phyloP scores from a whole-genome alignment of 140 eudicot genomes.

The Erigeron philadelphicus region DNA sequence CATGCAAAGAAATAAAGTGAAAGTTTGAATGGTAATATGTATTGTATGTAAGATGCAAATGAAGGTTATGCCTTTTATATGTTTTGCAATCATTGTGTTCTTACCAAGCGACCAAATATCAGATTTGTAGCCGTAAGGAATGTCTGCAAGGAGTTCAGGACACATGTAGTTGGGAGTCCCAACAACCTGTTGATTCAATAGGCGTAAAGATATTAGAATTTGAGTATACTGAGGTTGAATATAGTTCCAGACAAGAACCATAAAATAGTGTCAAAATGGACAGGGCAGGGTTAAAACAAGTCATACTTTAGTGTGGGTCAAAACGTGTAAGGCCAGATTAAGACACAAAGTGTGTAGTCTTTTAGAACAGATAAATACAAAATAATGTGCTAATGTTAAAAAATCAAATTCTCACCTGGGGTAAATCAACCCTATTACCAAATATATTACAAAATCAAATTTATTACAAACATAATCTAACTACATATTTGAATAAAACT shows the following conservation, averaged over 20 bases:
- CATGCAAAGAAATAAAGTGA: not conserved
- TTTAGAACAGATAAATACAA: too few species aligned
- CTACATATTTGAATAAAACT: not conserved
- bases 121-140: conserved; percentile 86
- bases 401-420: too few species aligned
- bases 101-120: conserved; percentile 98
- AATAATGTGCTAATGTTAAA: too few species aligned
- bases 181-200: conserved; percentile 53
- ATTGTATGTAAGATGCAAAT: not conserved
- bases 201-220: not conserved
- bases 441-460: too few species aligned
- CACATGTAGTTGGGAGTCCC: conserved; percentile 95
- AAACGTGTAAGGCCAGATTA: not conserved
- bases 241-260: not conserved
- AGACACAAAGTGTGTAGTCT: not conserved
- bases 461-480: not conserved
- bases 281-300: not conserved
- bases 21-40: not conserved
- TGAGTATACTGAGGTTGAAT: not conserved
- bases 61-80: not conserved
- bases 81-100: conserved; percentile 10
- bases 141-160: conserved; percentile 87
- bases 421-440: too few species aligned
- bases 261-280: not conserved
- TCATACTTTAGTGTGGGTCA: not conserved